Base-by-base conservation (phyloP, 176 grass and related monocot species). In the Urochloa ruziziensis region DNA sequence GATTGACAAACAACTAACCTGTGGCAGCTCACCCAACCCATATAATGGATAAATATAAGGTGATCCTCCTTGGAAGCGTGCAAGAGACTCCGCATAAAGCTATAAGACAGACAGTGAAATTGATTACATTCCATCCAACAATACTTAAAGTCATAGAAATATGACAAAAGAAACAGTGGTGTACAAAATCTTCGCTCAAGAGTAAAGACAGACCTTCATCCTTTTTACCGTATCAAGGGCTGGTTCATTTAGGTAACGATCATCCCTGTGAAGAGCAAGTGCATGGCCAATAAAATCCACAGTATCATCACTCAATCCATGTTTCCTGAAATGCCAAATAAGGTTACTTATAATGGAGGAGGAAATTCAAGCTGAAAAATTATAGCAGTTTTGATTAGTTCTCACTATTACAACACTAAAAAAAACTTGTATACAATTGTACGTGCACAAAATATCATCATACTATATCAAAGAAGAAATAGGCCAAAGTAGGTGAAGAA, bases 1-100 rank as follows among this genome's bases (percentile, higher is more conserved):
- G 48, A 43, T 48, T 67, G 34, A 57, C 61, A 72, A 85, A 47
- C 32, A 15, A 86, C 84, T 70, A 39, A 94, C 94, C 90, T 97
- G 94, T 65, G 94, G 94, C 53, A 97, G 80, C 85, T 94, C 94
- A 60, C 90, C 94, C 82, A 97, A 76, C n/a, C 94, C 92, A 85
- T 97, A 97, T 47, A 97, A 90, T 74, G 94, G 92, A 71, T 97
- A 97, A 68, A 94, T 94, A 83, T 97, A 97, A 10, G 94, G 94
- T n/a, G 94, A 97, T 6, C 90, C 92, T 92, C 90, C 92, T 91
- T 97, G 87, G 76, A 97, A 94, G 53, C 95, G 90, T 39, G 90
- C 90, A 87, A 97, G 80, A 46, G 92, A 97, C 44, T 94, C 92
- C 1, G 90, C 48, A 79, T 97, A 94, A 72, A 97, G 90, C 95